Percentiles rank a stretch among this genome's conserved stretches.
Conservation (phyloP, 1,284 basidiomycete species). For the Bjerkandera adusta region DNA sequence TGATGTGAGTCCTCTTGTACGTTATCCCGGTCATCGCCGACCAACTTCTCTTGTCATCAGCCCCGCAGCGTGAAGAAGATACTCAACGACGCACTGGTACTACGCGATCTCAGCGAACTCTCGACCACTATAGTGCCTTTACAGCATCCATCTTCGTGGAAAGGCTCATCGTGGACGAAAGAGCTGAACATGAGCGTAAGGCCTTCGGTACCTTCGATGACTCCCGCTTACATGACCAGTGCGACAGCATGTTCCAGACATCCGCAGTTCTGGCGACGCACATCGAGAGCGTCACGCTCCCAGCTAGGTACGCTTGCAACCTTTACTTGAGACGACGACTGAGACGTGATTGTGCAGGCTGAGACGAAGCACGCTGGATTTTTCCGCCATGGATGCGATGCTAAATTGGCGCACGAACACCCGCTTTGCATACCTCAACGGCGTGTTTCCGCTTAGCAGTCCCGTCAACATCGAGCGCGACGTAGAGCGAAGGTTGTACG, state of each 20-base stretch:
- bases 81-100: slow-evolving; percentile 60
- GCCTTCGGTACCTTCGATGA: slow-evolving; percentile 5
- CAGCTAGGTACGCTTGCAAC: slow-evolving; percentile 47
- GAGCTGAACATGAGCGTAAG: slow-evolving; percentile 41
- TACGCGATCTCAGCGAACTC: slow-evolving; percentile 51
- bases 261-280: slow-evolving; percentile 69
- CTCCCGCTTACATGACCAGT: slow-evolving; percentile 35
- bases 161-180: slow-evolving; percentile 39
- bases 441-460: slow-evolving; percentile 44
- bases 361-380: slow-evolving; percentile 37
- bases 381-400: slow-evolving; percentile 45
- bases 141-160: slow-evolving; percentile 44
- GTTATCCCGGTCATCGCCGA: background rate
- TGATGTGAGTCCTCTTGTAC: background rate
- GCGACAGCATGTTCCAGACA: slow-evolving; percentile 44
- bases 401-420: slow-evolving; percentile 55
- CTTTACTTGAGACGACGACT: slow-evolving; percentile 4
- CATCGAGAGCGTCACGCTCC: slow-evolving; percentile 63
- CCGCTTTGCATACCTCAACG: slow-evolving; percentile 57
- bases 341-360: slow-evolving; percentile 32
- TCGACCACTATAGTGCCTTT: slow-evolving; percentile 57
- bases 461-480: slow-evolving; percentile 23
- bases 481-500: slow-evolving; percentile 35
- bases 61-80: slow-evolving; percentile 30
- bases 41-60: slow-evolving; percentile 8